Conservation (phyloP, 805 yeast genomes). For the Candida railenensis region DNA sequence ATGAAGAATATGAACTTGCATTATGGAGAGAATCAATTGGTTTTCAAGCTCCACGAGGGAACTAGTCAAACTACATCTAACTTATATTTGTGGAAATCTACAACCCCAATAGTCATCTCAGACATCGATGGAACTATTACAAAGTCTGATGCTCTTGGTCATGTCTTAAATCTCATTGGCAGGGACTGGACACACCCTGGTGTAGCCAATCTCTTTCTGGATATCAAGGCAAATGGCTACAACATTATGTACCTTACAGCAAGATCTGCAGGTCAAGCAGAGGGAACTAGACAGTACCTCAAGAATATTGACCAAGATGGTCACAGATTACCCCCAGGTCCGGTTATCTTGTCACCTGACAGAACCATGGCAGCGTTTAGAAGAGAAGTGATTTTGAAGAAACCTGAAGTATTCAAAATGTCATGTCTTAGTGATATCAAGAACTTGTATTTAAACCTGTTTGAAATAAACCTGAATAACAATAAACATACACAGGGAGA, state of each 20-base stretch:
- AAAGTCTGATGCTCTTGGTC: constrained; percentile 96
- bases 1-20: constrained; percentile 68
- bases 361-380: constrained; percentile 92
- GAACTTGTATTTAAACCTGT: constrained; percentile 52
- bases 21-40: constrained; percentile 75
- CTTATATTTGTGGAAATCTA: constrained; percentile 78
- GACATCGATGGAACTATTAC: constrained; percentile 99
- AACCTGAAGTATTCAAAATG: constrained; percentile 98
- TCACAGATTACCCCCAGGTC: constrained; percentile 76
- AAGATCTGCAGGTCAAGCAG: constrained; percentile 93
- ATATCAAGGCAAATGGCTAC: constrained; percentile 83
- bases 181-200: constrained; percentile 98
- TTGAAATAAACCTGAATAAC: constrained; percentile 4
- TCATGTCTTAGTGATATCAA: constrained; percentile 89
- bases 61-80: constrained; percentile 73
- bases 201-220: constrained; percentile 88
- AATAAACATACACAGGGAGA: not conserved
- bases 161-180: constrained; percentile 88
- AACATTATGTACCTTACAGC: constrained; percentile 93
- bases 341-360: constrained; percentile 93
- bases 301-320: constrained; percentile 75
- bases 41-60: constrained; percentile 80
- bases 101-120: constrained; percentile 88
- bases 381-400: constrained; percentile 88
- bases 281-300: constrained; percentile 81